Base-by-base conservation (phyloP, 2,329 filamentous ascomycete genomes). In the Exophiala phaeomuriformis region DNA sequence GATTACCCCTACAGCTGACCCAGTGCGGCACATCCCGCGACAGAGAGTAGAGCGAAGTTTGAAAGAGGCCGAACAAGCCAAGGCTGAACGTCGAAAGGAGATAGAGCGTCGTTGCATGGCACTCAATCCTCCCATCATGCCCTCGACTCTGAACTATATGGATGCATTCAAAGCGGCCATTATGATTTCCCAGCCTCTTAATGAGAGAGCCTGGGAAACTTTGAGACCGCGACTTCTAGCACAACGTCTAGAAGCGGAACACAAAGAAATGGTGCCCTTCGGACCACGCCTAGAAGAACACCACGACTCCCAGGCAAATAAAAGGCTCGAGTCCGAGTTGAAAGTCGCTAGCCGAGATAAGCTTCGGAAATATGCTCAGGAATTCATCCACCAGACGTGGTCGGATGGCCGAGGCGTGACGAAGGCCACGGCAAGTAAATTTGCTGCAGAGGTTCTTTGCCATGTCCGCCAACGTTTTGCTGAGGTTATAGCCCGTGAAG, bases 121-220 rank as follows among this genome's bases (percentile, higher is more conserved):
- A 45, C 75, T 91, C 46, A 69, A 82, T 32, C 86, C 86, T 29
- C 84, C 86, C 1, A 72, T 91, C 52, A 71, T 74, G 46, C 70
- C 82, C 37, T 76, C 75, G 59, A 74, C 86, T 40, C 73, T 90
- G 53, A 77, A 77, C 51, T 82, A 85, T 64, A 86, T 89, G 68
- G 78, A 85, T 44, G 82, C 85, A 1, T 91, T 89, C 67, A 81
- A 85, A 64, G 85, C 84, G 36, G 83, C 87, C 31, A 77, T 86
- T 43, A 81, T 87, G 58, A 85, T 88, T 36, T 79, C 80, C 6
- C 76, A 79, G 28, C 82, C 83, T 19, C 72, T 91, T 62, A 83
- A 80, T 59, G 84, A 89, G 55, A 72, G 75, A 51, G 80, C 83
- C 2, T 91, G 86, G 87, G 77, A 80, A 47, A 70, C 84, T 49